Conservation (phyloP, 1,139 yeast species). For the Lodderomyces margitis region DNA sequence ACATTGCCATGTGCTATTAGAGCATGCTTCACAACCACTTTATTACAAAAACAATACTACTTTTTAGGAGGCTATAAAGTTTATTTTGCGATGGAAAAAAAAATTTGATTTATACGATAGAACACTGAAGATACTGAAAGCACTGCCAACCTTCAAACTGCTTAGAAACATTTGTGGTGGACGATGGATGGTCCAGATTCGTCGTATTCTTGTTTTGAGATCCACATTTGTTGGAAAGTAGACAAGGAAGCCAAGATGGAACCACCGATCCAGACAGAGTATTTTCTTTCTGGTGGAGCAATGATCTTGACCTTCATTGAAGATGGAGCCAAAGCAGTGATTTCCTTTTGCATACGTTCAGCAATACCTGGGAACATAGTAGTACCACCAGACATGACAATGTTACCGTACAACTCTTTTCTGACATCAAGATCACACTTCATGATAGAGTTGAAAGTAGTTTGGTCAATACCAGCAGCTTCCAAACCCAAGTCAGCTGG, state of each 20-base stretch:
- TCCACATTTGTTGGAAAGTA: conserved; percentile 94
- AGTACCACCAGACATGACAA: conserved; percentile 99
- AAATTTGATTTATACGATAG: conserved; percentile 1
- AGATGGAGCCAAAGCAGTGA: conserved; percentile 98
- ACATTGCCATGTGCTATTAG: too few species aligned
- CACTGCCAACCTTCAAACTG: conserved; percentile 1
- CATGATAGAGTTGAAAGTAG: conserved; percentile 98
- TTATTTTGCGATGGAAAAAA: conserved; percentile 1
- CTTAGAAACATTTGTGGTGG: conserved; percentile 99
- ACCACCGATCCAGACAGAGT: conserved; percentile 99
- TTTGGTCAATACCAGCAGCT: conserved; percentile 99
- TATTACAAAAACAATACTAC: conserved; percentile 1
- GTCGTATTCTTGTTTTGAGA: conserved; percentile 97
- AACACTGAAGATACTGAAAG: not conserved
- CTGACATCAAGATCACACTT: conserved; percentile 99
- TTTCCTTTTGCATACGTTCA: conserved; percentile 99
- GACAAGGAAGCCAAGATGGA: conserved; percentile 97
- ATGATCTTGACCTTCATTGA: conserved; percentile 99
- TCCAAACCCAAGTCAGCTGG: conserved; percentile 97
- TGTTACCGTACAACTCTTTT: conserved; percentile 98
- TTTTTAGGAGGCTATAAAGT: not conserved
- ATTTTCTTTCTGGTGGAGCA: conserved; percentile 99
- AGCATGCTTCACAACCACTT: not conserved
- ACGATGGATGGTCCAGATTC: conserved; percentile 99
- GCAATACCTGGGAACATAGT: conserved; percentile 99